These are phyloP conservation scores for Sporopachydermia cereana DNA, from an alignment of 1,139 yeast species.

Conservation along the genomic window DNA sequence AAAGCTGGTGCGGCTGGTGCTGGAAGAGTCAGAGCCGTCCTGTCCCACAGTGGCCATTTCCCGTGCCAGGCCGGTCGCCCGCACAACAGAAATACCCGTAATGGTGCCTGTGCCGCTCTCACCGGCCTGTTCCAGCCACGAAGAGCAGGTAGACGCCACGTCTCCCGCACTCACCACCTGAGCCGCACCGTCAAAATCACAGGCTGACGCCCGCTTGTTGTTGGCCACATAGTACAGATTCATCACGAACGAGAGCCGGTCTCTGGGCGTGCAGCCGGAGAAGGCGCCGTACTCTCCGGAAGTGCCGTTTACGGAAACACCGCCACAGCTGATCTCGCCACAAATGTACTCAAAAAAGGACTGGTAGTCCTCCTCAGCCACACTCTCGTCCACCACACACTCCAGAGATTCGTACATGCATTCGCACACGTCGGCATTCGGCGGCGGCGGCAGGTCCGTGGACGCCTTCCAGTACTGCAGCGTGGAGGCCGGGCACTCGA, in stretches of 20 bases:
- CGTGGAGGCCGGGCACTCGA: constrained; percentile 38
- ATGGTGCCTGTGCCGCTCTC: constrained; percentile 29
- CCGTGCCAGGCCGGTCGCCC: constrained; percentile 11
- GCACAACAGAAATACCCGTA: constrained; percentile 20
- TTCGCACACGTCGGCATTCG: constrained; percentile 46
- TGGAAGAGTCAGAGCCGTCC: constrained; percentile 18
- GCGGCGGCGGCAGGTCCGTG: constrained; percentile 55
- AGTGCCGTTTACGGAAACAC: constrained; percentile 40
- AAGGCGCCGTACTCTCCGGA: constrained; percentile 44
- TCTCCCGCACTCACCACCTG: constrained; percentile 34
- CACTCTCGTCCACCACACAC: constrained; percentile 39
- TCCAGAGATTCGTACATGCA: constrained; percentile 39
- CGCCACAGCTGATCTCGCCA: constrained; percentile 27
- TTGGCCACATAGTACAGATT: constrained; percentile 44
- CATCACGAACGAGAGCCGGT: constrained; percentile 49
- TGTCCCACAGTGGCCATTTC: constrained; percentile 17
- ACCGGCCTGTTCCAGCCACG: constrained; percentile 30
- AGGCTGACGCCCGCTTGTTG: constrained; percentile 31
- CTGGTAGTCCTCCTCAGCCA: constrained; percentile 37
- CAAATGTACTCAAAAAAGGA: constrained; percentile 45
- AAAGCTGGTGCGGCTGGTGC: constrained; percentile 8
- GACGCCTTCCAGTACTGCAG: constrained; percentile 43
- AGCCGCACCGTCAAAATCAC: constrained; percentile 50
- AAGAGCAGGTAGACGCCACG: constrained; percentile 42
- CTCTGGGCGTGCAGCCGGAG: constrained; percentile 47